phyloP scores from a whole-genome alignment of 768 basidiomycete species.

The Leccinum uliginosum region DNA sequence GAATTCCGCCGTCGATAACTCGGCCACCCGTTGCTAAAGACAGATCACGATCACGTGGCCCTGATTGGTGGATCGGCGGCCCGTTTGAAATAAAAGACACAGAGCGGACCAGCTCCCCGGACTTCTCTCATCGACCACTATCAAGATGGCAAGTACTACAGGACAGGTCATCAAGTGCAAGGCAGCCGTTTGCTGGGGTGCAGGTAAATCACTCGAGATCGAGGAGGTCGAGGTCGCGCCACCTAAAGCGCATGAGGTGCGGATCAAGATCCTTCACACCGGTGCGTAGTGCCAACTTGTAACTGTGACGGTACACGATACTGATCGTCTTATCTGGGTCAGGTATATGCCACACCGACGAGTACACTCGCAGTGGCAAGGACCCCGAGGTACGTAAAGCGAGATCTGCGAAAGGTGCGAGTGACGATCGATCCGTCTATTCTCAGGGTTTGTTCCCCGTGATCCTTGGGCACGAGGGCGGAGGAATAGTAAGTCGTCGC shows the following conservation, averaged over 20 bases:
- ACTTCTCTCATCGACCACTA: conserved; percentile 17
- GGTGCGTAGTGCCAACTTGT: conserved; percentile 41
- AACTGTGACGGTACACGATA: conserved; percentile 3
- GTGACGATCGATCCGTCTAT: conserved; percentile 6
- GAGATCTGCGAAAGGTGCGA: conserved; percentile 2
- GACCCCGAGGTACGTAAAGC: conserved; percentile 74
- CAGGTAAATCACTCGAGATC: conserved; percentile 77
- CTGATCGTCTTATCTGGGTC: background rate
- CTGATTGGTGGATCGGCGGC: background rate
- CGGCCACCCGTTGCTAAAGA: background rate
- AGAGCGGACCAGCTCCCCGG: conserved; percentile 6
- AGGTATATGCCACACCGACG: conserved; percentile 98
- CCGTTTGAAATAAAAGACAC: background rate
- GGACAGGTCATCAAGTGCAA: conserved; percentile 84
- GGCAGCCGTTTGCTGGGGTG: conserved; percentile 94
- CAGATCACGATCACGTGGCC: conserved; percentile 2
- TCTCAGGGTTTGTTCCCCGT: conserved; percentile 81
- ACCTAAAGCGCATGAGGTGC: conserved; percentile 84
- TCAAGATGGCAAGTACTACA: conserved; percentile 70
- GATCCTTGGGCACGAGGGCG: conserved; percentile 94
- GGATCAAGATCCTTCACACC: conserved; percentile 89
- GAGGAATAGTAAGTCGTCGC: conserved; percentile 63
- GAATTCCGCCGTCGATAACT: conserved; percentile 8
- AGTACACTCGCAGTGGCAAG: conserved; percentile 93
- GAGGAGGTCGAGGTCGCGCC: conserved; percentile 95